Base-by-base conservation (phyloP, 805 yeast species). In the Tetrapisispora nanseiensis region DNA sequence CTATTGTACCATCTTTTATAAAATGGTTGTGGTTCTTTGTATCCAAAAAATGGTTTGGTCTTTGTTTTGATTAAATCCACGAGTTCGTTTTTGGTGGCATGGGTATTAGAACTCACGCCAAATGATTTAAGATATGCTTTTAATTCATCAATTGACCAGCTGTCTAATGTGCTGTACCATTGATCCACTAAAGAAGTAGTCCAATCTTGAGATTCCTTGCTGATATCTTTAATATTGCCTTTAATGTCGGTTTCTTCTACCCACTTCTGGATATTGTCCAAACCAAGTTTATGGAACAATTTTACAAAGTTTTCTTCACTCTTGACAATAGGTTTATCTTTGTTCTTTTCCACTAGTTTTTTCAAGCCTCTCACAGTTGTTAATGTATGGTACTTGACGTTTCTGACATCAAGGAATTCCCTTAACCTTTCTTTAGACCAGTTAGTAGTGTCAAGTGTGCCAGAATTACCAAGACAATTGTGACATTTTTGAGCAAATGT, bases 381-480 rank as follows among this genome's bases (percentile, higher is more conserved):
- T 40, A 70, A 63, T 3, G 54, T 39, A 20, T 74, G 67, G 39
- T 65, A 55, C 12, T 63, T 47, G 24, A 73, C 61, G 26, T 62
- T 67, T 46, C 77, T 66, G 2, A 66, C 55, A 23, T 63, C 61
- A 32, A 73, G 52, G 44, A 69, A 73, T 4, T 62, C 55, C 47
- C 57, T 68, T 44, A 73, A 59, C 42, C 69, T 65, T 16, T 65
- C 68, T 49, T 68, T 68, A 18, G 74, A 60, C 78, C 78, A 73
- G 10, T 54, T 51, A 34, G 23, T 6, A 3, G 31, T 19, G 4
- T 28, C 24, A 11, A 20, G 9, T 15, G n/a, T 23, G 3, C 6
- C 16, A n/a, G 15, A 6, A 13, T 21, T 15, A 21, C 29, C 10
- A 26, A 13, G 21, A n/a, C 28, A 13, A 6, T 23, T 24, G 12